Percentiles rank a stretch among this genome's conserved stretches.
These are phyloP conservation scores for Hirsutella minnesotensis DNA, from an alignment of 2,329 filamentous ascomycete genomes.

Conservation along the genomic window DNA sequence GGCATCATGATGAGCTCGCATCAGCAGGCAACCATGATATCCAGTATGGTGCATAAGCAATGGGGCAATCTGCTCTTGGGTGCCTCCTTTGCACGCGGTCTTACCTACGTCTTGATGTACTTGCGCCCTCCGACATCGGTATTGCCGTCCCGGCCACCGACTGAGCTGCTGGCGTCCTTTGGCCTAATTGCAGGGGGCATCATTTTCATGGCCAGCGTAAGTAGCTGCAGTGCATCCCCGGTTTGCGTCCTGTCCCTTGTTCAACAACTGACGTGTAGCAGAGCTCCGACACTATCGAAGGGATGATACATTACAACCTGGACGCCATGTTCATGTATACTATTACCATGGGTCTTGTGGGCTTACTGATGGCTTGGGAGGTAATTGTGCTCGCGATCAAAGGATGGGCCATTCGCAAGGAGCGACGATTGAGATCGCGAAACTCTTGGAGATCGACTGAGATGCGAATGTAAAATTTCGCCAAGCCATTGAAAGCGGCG, in stretches of 20 bases:
- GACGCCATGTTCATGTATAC: slow-evolving; percentile 94
- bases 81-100: slow-evolving; percentile 63
- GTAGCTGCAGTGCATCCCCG: no score
- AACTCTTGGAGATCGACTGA: background rate
- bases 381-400: slow-evolving; percentile 71
- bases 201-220: slow-evolving; percentile 83
- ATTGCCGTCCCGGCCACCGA: slow-evolving; percentile 74
- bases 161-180: slow-evolving; percentile 78
- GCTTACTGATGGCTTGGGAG: slow-evolving; percentile 76
- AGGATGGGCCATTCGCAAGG: slow-evolving; percentile 61
- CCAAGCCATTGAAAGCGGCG: background rate
- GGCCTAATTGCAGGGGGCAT: slow-evolving; percentile 78
- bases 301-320: slow-evolving; percentile 65
- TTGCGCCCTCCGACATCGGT: slow-evolving; percentile 70
- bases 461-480: background rate
- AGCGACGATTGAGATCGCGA: background rate
- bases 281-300: slow-evolving; percentile 63
- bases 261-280: slow-evolving; percentile 19
- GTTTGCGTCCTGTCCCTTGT: background rate
- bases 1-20: slow-evolving; percentile 95
- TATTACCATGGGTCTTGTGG: slow-evolving; percentile 71
- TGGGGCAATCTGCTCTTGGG: slow-evolving; percentile 81
- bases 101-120: slow-evolving; percentile 73
- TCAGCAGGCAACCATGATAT: slow-evolving; percentile 71
- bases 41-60: slow-evolving; percentile 85